phyloP scores from a whole-genome alignment of 129 eudicot species.

The Centaurea solstitialis region DNA sequence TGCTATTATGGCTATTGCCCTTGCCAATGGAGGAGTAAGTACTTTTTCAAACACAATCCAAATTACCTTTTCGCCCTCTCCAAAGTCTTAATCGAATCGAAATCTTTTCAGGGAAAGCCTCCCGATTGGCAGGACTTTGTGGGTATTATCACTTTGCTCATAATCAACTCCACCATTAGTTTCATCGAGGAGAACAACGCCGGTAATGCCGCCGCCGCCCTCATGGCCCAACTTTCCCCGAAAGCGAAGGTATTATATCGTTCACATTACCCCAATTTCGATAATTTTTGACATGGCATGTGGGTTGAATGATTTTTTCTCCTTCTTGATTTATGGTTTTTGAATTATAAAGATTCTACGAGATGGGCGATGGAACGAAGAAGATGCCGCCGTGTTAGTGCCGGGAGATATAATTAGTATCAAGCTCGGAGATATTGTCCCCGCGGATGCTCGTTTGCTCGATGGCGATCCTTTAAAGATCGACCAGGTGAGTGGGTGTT shows the following conservation, averaged over 20 bases:
- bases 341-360: slow-evolving; percentile 60
- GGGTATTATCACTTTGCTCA: slow-evolving; percentile 87
- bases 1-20: slow-evolving; percentile 99
- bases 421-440: slow-evolving; percentile 91
- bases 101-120: slow-evolving; percentile 74
- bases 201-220: slow-evolving; percentile 99
- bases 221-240: slow-evolving; percentile 98
- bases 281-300: background rate
- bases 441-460: slow-evolving; percentile 98
- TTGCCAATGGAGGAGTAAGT: slow-evolving; percentile 99
- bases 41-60: background rate
- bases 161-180: slow-evolving; percentile 97
- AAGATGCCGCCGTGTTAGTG: slow-evolving; percentile 87
- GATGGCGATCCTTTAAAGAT: slow-evolving; percentile 98
- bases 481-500: slow-evolving; percentile 65
- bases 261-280: background rate
- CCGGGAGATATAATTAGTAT: slow-evolving; percentile 95
- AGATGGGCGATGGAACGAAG: slow-evolving; percentile 94
- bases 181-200: slow-evolving; percentile 98
- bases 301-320: background rate
- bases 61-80: background rate
- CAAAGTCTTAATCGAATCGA: background rate
- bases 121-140: slow-evolving; percentile 99
- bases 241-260: slow-evolving; percentile 74
- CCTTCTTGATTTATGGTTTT: slow-evolving; percentile 11